Evolutionary conservation across 805 yeast species (phyloP), one percentile per base, ranked within the genome.

Genomic region (Candida silvicultrix): DNA sequence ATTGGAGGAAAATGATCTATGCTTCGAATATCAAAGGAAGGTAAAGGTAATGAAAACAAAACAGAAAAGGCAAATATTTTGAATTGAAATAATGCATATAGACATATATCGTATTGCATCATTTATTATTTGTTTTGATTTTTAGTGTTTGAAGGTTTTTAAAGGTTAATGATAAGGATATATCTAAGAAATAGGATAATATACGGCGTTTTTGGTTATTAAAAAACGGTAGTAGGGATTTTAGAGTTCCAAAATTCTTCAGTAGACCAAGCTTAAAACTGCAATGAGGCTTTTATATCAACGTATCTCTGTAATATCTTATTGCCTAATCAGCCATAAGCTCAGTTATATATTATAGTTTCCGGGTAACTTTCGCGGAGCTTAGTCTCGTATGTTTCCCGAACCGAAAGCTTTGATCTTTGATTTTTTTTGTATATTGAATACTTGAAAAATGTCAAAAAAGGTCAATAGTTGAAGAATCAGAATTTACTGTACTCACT

Each of bases 1-100:
- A 59, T 59, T 46, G 50, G 55, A 38, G 45, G 41, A 18, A 45
- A 37, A 38, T 29, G 9, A n/a, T 38, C 10, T 23, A 2, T 2
- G 15, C 2, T 23, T 38, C 23, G 25, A 23, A 21, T 31, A 5
- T 31, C 12, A 28, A 8, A 28, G 31, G 12, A 23, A 23, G 9
- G 25, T 5, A 23, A 23, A 23, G 9, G 31, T 10, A 4, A 28
- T 10, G 31, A 11, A 7, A 28, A 7, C 31, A 28, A 10, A 28
- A 23, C 6, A 23, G 28, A 23, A 10, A 10, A 23, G 28, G 28
- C 9, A 7, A 28, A 10, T 14, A 28, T 28, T 7, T 28, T 28
- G 31, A 28, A 28, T 8, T 28, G 31, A 14, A 28, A 28, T 28
- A 5, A 28, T 28, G 31, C 31, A 28, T 28, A 28, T 28, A 5